phyloP scores from a whole-genome alignment of 805 yeast genomes.

The Kurtzmaniella cleridarum region DNA sequence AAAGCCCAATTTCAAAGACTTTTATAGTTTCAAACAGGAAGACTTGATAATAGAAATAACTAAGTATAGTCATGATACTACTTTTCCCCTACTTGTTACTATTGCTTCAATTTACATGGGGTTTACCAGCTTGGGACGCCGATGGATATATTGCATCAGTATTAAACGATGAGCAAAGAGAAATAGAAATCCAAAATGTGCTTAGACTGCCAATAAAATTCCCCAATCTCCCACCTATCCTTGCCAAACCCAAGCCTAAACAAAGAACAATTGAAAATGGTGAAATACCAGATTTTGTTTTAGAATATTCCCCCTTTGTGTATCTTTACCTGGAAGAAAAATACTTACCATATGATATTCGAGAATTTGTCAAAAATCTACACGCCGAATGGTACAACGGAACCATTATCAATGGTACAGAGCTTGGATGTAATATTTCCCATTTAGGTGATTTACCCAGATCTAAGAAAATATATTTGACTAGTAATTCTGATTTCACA shows the following conservation, averaged over 20 bases:
- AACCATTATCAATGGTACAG: slow-evolving; percentile 29
- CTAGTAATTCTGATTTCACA: slow-evolving; percentile 66
- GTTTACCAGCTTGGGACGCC: slow-evolving; percentile 14
- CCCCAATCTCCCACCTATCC: slow-evolving; percentile 31
- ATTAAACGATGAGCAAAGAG: slow-evolving; percentile 9
- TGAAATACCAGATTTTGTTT: slow-evolving; percentile 57
- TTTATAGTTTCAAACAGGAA: no score
- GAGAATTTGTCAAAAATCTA: slow-evolving; percentile 63
- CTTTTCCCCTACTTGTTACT: background rate
- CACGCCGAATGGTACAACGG: slow-evolving; percentile 51
- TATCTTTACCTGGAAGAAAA: slow-evolving; percentile 84
- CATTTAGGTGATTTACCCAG: slow-evolving; percentile 26
- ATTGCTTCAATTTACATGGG: background rate
- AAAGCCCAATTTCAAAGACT: no score
- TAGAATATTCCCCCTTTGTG: slow-evolving; percentile 70
- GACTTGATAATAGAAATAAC: no score
- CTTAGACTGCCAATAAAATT: slow-evolving; percentile 19
- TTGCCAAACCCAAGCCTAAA: slow-evolving; percentile 22
- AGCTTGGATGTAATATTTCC: slow-evolving; percentile 24
- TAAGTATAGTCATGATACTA: background rate
- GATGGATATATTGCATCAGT: slow-evolving; percentile 12
- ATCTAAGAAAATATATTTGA: slow-evolving; percentile 46
- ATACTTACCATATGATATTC: slow-evolving; percentile 79
- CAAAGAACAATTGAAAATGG: slow-evolving; percentile 43
- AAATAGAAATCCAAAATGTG: slow-evolving; percentile 20